Evolutionary conservation across 2,329 filamentous ascomycete species (phyloP), one percentile per base, ranked within the genome.

Genomic region (Byssothecium circinans): DNA sequence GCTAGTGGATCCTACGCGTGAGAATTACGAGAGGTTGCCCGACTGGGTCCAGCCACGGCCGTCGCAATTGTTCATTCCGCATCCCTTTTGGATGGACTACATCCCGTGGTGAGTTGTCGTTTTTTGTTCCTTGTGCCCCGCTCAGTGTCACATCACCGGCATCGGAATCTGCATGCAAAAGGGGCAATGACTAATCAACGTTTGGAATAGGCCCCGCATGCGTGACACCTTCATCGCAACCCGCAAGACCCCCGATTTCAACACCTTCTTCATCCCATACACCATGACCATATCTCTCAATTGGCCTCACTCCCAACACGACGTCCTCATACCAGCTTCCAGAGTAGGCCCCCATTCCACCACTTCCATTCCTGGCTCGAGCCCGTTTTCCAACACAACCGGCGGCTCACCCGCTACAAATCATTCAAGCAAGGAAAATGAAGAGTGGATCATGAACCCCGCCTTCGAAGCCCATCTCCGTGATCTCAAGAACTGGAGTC

Each of bases 61-160:
- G 0, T 79, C 79, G 6, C 90, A 95, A 65, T 71, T 89, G 14
- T 78, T 82, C 45, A 79, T 74, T 0, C 73, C 83, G 0, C 91
- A 96, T 68, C 86, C 90, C 1, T 81, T 82, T 1, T 96, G 91
- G 91, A 79, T 91, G 25, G 90, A 95, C 65, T 83, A 92, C 64
- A 56, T 95, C 3, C 88, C 89, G 0, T 96, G 88, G 75, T 75
- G 62, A 50, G 66, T 60, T 14, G 7, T 15, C n/a, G n/a, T n/a
- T n/a, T n/a, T n/a, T n/a, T n/a, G n/a, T n/a, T n/a, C n/a, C n/a
- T n/a, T n/a, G n/a, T n/a, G n/a, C n/a, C 14, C 8, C n/a, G 10
- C 15, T 15, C 20, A 8, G n/a, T 5, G 17, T 11, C 33, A 20
- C 15, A 12, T 17, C 35, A 37, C 10, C 6, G 10, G 3, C 18